A percentile compares a stretch with the other conserved stretches of the same genome.
phyloP scores from a whole-genome alignment of 2,329 filamentous ascomycete genomes.

The Chalara sp. region DNA sequence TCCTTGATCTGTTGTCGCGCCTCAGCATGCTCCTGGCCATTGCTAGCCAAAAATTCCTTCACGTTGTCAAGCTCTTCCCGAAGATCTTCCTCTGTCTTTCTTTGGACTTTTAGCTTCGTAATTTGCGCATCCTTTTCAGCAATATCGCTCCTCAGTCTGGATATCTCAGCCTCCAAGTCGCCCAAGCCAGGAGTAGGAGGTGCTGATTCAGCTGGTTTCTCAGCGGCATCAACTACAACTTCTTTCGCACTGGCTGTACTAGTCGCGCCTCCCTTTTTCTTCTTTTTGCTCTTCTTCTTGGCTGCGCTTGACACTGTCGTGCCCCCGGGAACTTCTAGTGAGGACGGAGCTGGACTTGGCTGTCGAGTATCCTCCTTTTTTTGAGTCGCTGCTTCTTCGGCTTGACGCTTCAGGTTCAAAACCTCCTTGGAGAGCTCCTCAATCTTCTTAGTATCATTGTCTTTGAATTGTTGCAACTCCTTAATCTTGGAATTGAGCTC shows the following conservation, averaged over 20 bases:
- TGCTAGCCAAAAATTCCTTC: slow-evolving; percentile 68
- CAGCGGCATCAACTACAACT: slow-evolving; percentile 10
- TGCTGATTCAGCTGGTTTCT: slow-evolving; percentile 9
- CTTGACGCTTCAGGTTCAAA: slow-evolving; percentile 12
- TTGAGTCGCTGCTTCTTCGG: slow-evolving; percentile 8
- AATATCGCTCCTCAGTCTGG: slow-evolving; percentile 22
- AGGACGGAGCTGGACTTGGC: slow-evolving; percentile 6
- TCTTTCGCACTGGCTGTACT: slow-evolving; percentile 23
- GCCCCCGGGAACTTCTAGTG: slow-evolving; percentile 35
- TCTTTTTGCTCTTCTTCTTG: slow-evolving; percentile 88
- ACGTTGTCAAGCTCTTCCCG: slow-evolving; percentile 81
- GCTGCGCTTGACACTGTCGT: slow-evolving; percentile 30
- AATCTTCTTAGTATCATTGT: slow-evolving; percentile 15
- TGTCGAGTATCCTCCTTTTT: not conserved
- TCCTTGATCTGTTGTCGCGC: slow-evolving; percentile 71
- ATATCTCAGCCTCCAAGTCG: slow-evolving; percentile 22
- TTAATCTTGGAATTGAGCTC: slow-evolving; percentile 18
- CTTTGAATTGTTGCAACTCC: slow-evolving; percentile 14
- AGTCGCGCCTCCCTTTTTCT: slow-evolving; percentile 57
- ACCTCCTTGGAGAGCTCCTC: slow-evolving; percentile 18
- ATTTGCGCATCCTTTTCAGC: slow-evolving; percentile 54
- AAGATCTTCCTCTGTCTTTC: slow-evolving; percentile 71
- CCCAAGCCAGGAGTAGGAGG: slow-evolving; percentile 4
- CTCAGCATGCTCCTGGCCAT: slow-evolving; percentile 79
- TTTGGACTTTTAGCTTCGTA: slow-evolving; percentile 59